phyloP scores from a whole-genome alignment of 2,329 filamentous ascomycete species.

The Pyricularia pennisetigena region DNA sequence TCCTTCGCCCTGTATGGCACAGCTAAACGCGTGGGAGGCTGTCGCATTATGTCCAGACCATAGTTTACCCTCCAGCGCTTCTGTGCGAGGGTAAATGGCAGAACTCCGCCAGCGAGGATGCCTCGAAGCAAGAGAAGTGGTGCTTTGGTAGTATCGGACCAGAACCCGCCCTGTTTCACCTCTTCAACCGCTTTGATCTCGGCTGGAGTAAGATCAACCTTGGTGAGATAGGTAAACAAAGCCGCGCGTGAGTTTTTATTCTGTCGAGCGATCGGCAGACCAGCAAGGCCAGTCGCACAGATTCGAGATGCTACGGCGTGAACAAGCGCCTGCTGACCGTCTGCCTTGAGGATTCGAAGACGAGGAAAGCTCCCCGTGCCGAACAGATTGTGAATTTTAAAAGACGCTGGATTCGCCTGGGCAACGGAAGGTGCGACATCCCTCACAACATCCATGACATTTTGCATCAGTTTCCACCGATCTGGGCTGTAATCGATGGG shows the following conservation, averaged over 20 bases:
- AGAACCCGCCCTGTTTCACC: constrained; percentile 23
- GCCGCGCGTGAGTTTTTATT: neutral
- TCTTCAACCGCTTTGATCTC: constrained; percentile 24
- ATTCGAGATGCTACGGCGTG: neutral
- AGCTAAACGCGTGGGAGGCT: constrained; percentile 33
- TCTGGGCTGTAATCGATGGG: constrained; percentile 40
- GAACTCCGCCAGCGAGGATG: constrained; percentile 43
- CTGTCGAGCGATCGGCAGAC: neutral
- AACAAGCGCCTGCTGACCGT: constrained; percentile 20
- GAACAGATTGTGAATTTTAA: constrained; percentile 6
- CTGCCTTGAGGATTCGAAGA: constrained; percentile 32
- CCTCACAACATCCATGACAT: constrained; percentile 35
- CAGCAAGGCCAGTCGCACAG: neutral
- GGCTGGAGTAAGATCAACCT: constrained; percentile 16
- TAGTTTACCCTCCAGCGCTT: constrained; percentile 61
- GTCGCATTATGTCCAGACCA: constrained; percentile 36
- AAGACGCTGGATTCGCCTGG: constrained; percentile 27
- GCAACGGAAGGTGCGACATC: constrained; percentile 13
- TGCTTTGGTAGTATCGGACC: constrained; percentile 17
- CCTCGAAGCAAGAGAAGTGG: constrained; percentile 40
- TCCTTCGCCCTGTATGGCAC: constrained; percentile 54
- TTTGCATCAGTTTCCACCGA: constrained; percentile 47
- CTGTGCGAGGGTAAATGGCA: constrained; percentile 38
- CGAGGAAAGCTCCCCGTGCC: constrained; percentile 32
- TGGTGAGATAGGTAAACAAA: constrained; percentile 27